Evolutionary conservation across 257 asterid species (phyloP).

Genomic region (Nicotiana tomentosiformis): DNA sequence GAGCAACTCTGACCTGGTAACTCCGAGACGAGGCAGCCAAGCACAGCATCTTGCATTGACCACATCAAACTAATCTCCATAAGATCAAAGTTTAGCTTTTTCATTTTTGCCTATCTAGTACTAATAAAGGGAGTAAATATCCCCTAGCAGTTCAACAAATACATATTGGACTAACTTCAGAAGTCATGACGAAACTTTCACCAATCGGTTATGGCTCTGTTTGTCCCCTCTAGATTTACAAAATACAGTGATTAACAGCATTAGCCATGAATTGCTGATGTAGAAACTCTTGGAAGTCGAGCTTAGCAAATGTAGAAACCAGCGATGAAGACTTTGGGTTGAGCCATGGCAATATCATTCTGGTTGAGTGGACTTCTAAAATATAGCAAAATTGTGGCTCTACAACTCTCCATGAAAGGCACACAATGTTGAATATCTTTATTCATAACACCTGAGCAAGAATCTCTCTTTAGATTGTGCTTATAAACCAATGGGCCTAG

Average conservation of each 20-base stretch:
- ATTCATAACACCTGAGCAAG: neutral
- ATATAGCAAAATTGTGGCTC: neutral
- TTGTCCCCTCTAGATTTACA: neutral
- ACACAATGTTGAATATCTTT: neutral
- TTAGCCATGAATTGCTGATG: neutral
- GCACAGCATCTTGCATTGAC: neutral
- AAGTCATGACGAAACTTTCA: neutral
- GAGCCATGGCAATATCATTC: neutral
- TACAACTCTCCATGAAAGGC: neutral
- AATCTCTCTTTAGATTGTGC: neutral
- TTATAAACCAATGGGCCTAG: conserved; percentile 43
- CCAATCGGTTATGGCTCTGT: neutral
- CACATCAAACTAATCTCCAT: neutral
- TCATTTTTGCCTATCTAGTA: neutral
- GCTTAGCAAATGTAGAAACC: neutral
- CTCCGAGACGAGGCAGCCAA: neutral
- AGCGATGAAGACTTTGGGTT: neutral
- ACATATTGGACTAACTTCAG: neutral
- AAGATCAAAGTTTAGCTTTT: neutral
- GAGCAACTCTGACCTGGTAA: neutral
- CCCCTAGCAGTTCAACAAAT: neutral
- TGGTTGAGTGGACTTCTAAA: neutral
- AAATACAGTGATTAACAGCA: neutral
- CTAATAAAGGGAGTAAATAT: neutral
- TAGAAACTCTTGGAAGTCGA: neutral